Evolutionary conservation across 2,329 filamentous ascomycete genomes (phyloP).

Genomic region (Coniochaeta prunicola): DNA sequence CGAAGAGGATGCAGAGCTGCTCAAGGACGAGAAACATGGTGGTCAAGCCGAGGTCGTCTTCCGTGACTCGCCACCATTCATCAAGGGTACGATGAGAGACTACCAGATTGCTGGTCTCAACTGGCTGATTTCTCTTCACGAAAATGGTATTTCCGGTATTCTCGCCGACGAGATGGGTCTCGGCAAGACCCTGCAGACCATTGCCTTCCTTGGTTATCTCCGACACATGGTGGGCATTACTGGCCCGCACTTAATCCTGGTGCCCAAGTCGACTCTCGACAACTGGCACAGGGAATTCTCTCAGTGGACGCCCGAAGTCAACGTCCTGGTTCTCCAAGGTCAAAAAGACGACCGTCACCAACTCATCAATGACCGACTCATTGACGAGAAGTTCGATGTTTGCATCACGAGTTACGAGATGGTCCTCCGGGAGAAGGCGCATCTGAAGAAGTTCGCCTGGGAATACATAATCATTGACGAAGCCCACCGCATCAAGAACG

Average conservation of each 20-base stretch:
- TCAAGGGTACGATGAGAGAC: conserved; percentile 86
- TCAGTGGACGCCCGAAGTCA: conserved; percentile 91
- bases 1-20: conserved; percentile 88
- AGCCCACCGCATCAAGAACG: conserved; percentile 97
- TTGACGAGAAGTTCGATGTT: conserved; percentile 93
- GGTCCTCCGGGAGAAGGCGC: conserved; percentile 90
- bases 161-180: conserved; percentile 98
- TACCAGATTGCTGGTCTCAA: conserved; percentile 95
- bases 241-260: conserved; percentile 83
- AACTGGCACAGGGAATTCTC: conserved; percentile 97
- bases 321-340: conserved; percentile 88
- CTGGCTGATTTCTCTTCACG: conserved; percentile 95
- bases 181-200: conserved; percentile 95
- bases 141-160: conserved; percentile 98
- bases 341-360: conserved; percentile 87
- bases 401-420: conserved; percentile 99
- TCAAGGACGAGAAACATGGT: conserved; percentile 83
- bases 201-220: conserved; percentile 91
- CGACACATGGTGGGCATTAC: conserved; percentile 84
- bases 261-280: conserved; percentile 95
- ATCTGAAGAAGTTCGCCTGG: conserved; percentile 97
- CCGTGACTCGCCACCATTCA: conserved; percentile 85
- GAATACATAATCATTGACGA: conserved; percentile 99
- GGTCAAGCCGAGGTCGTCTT: conserved; percentile 84
- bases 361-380: conserved; percentile 84